A percentile compares a stretch with the other conserved stretches of the same genome.
Conservation (phyloP, 2,329 filamentous ascomycete genomes). For the Onygenales sp. region DNA sequence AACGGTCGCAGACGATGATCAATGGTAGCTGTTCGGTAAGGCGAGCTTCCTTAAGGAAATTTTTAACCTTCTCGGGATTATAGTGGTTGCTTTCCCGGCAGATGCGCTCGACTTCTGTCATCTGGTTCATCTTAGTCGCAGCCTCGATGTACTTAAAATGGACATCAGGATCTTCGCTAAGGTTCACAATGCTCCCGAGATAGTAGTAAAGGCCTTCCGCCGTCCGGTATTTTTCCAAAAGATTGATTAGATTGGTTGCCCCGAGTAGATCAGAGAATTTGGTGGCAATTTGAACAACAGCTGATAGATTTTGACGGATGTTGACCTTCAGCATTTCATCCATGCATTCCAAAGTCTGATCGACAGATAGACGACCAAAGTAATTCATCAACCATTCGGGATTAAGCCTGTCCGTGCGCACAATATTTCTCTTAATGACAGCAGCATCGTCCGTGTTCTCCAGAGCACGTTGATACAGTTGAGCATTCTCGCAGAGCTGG, state of each 20-base stretch:
- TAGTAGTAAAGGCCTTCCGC: constrained; percentile 97
- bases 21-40: constrained; percentile 87
- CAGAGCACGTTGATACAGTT: constrained; percentile 73
- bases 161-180: constrained; percentile 90
- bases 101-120: constrained; percentile 93
- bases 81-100: constrained; percentile 87
- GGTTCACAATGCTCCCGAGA: constrained; percentile 92
- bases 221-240: constrained; percentile 96
- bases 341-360: constrained; percentile 86
- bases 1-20: constrained; percentile 98
- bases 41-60: constrained; percentile 95
- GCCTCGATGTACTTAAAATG: constrained; percentile 99
- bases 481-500: constrained; percentile 84
- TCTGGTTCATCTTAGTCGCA: constrained; percentile 83
- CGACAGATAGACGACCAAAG: constrained; percentile 90
- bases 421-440: constrained; percentile 82
- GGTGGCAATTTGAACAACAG: constrained; percentile 89
- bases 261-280: constrained; percentile 96
- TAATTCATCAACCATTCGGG: constrained; percentile 86
- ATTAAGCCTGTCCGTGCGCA: constrained; percentile 73
- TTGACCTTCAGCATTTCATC: constrained; percentile 95
- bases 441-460: constrained; percentile 91
- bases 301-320: constrained; percentile 92
- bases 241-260: constrained; percentile 75
- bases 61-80: constrained; percentile 94